Conservation (phyloP, 768 basidiomycete species). For the Sarcodon aspratus region DNA sequence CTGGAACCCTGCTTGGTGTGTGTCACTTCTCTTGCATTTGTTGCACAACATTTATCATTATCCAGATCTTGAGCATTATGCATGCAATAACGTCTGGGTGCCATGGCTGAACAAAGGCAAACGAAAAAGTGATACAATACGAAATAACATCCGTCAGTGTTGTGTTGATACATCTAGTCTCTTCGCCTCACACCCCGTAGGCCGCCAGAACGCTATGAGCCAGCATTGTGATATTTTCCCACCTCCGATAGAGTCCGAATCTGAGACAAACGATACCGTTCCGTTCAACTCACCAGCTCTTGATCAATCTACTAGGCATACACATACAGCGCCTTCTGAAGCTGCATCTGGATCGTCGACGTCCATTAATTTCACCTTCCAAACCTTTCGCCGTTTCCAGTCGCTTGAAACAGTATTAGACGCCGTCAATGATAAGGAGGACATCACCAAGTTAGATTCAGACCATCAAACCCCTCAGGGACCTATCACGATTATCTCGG, state of each 20-base stretch:
- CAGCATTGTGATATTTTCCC: neutral
- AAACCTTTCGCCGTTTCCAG: no score
- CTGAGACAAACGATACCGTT: neutral
- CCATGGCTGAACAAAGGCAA: neutral
- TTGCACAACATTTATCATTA: neutral
- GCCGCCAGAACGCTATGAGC: neutral
- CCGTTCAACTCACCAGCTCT: neutral
- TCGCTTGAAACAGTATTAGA: no score
- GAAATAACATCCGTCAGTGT: neutral
- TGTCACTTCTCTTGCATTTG: neutral
- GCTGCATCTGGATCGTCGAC: no score
- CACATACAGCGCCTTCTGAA: no score
- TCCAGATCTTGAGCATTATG: neutral
- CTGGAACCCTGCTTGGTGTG: constrained; percentile 1
- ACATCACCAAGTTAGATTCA: no score
- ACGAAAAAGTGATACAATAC: neutral
- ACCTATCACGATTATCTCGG: no score
- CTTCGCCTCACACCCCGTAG: no score
- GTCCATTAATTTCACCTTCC: no score
- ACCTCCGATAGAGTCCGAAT: neutral
- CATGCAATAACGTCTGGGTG: neutral
- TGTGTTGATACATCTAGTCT: no score
- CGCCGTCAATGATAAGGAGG: no score
- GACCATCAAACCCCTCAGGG: no score
- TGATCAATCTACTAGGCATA: neutral